Conservation (phyloP, 2,329 filamentous ascomycete species). For the Didymella exigua region DNA sequence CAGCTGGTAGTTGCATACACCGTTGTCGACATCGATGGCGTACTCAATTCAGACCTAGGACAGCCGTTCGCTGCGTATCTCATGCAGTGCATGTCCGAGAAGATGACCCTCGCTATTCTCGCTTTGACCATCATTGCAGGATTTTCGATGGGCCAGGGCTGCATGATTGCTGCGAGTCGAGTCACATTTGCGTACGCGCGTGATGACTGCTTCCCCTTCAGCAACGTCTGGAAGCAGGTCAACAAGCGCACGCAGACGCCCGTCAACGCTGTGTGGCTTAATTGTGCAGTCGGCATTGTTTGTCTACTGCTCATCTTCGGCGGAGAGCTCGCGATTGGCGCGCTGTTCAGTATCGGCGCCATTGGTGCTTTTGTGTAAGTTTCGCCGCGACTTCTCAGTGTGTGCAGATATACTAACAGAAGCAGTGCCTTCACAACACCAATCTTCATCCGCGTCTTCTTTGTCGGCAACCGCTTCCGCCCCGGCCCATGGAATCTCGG, state of each 20-base stretch:
- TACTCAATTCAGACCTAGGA: constrained; percentile 66
- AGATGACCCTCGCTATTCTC: constrained; percentile 66
- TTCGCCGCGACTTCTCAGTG: background rate
- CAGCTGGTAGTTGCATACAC: constrained; percentile 76
- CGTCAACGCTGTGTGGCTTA: constrained; percentile 73
- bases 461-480: constrained; percentile 68
- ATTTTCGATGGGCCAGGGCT: constrained; percentile 75
- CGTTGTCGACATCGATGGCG: constrained; percentile 65
- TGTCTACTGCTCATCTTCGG: constrained; percentile 69
- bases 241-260: constrained; percentile 67
- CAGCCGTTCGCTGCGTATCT: constrained; percentile 75
- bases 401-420: background rate
- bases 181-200: constrained; percentile 76
- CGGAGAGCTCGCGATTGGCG: constrained; percentile 66
- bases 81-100: constrained; percentile 67
- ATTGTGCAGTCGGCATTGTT: constrained; percentile 63
- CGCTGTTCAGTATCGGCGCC: constrained; percentile 72
- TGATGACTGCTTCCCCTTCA: constrained; percentile 71
- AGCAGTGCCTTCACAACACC: constrained; percentile 59
- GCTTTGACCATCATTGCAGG: constrained; percentile 70
- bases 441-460: constrained; percentile 63
- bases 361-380: constrained; percentile 67
- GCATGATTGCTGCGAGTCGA: constrained; percentile 70
- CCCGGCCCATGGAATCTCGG: constrained; percentile 73
- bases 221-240: constrained; percentile 63